Evolutionary conservation across 768 basidiomycete genomes (phyloP).

Genomic region (Rhodotorula diobovata): DNA sequence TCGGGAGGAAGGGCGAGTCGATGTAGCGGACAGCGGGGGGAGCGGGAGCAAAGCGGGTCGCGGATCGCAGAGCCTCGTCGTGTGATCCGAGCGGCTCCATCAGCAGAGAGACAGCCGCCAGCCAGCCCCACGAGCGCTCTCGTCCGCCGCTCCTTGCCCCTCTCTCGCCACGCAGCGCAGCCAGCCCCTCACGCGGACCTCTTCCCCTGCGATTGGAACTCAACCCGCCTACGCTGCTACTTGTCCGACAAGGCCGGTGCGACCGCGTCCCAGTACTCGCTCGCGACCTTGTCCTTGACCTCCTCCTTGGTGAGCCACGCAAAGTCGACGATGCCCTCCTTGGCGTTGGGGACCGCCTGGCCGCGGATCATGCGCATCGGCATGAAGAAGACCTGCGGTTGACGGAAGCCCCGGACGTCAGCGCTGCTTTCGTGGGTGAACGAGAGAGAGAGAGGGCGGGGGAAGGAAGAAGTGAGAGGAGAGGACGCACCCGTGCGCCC

Average conservation of each 20-base stretch:
- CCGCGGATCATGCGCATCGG: slow-evolving; percentile 91
- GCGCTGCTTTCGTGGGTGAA: not conserved
- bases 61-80: too few species aligned
- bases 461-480: not conserved
- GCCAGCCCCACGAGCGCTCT: too few species aligned
- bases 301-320: slow-evolving; percentile 95
- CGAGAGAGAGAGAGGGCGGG: not conserved
- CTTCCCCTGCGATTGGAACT: too few species aligned
- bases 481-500: slow-evolving; percentile 26
- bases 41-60: too few species aligned
- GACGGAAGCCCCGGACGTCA: not conserved
- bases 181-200: not conserved
- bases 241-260: slow-evolving; percentile 75
- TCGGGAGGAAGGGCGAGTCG: not conserved
- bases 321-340: slow-evolving; percentile 61
- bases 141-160: too few species aligned
- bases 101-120: too few species aligned
- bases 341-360: slow-evolving; percentile 62
- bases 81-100: too few species aligned
- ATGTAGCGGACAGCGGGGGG: too few species aligned
- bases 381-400: slow-evolving; percentile 77
- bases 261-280: slow-evolving; percentile 68
- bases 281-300: slow-evolving; percentile 64
- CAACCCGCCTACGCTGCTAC: too few species aligned
- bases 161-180: not conserved